Evolutionary conservation across 1,139 yeast species (phyloP), one percentile per base, ranked within the genome.

Genomic region (Lodderomyces metapsilosis): DNA sequence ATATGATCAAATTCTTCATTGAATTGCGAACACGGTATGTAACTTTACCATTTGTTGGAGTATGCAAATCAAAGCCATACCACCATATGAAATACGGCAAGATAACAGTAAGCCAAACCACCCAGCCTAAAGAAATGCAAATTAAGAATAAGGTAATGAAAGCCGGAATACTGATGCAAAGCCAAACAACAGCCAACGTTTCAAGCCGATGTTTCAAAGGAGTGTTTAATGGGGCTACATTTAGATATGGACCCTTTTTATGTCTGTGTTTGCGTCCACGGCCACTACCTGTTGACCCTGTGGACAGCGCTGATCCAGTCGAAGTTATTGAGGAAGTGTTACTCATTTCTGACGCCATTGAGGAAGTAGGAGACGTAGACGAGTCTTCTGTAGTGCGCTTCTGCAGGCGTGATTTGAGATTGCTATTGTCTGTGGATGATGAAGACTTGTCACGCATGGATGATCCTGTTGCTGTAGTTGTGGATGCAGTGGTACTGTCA

Each of bases 41-140:
- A 1, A 78, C 84, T 16, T 76, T 73, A 1, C 97, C 97, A 54
- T 86, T 82, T 13, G 82, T 78, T 1, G 91, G 86, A 3, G 95
- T 76, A 44, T 78, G 78, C 52, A 80, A 74, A 47, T 72, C 78
- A 46, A 70, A 68, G 3, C 73, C 74, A 49, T 71, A 71, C 74
- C 76, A 71, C 72, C 87, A 86, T n/a, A 82, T 62, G 42, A 80
- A 58, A 50, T 71, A 84, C 5, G 78, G 77, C n/a, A 69, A 51
- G 2, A 67, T 76, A 3, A 84, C 52, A 10, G 80, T 53, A 9
- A 86, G 68, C 96, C 97, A 89, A 34, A 82, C 67, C 3, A 80
- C 56, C 46, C 89, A 86, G 20, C 87, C 83, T 2, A 89, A 71
- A 37, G 84, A 71, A 3, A 80, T 62, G 3, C 84, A 59, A 38